Evolutionary conservation across 1,139 yeast genomes (phyloP), one percentile per base, ranked within the genome.

Genomic region (Candida albicans): DNA sequence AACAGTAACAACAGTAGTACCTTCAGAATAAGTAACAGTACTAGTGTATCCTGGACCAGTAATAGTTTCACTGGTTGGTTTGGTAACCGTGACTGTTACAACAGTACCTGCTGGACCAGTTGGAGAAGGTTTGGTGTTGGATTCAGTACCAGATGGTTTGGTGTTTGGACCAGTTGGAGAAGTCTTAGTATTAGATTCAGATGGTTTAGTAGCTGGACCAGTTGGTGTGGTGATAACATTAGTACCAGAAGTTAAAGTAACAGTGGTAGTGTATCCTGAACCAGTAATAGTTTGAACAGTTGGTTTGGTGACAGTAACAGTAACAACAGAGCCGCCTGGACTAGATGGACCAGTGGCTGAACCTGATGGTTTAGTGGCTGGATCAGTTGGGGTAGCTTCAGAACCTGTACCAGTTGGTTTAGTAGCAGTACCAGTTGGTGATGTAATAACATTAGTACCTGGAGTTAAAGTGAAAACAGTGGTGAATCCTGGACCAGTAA

Each of bases 21-120:
- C 29, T 29, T 18, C 28, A 37, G 33, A 18, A 6, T 29, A 31
- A 32, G 40, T 37, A 13, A 37, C 18, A 13, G 32, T 22, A 22
- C 33, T 15, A 30, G 39, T 37, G 33, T 18, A 37, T 26, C 40
- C 40, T 37, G n/a, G 35, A 37, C 35, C 35, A 31, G 40, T 28
- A 18, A 18, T 11, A 8, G 39, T 28, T 9, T 18, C 11, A 22
- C 7, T 15, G 9, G 39, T 36, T n/a, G 27, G 7, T 24, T 15
- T n/a, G 2, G 29, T 10, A 24, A 22, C 35, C 15, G 33, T 39
- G 3, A 33, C 37, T 14, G 37, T 33, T 3, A 33, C 24, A 22
- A 8, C 14, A 10, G 31, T 7, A 33, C 33, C 37, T 12, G 10
- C 22, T 15, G 41, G 33, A 12, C 9, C 24, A 7, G 37, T 25